phyloP scores from a whole-genome alignment of 108 stramenopile species.

The Fragilaria crotonensis region DNA sequence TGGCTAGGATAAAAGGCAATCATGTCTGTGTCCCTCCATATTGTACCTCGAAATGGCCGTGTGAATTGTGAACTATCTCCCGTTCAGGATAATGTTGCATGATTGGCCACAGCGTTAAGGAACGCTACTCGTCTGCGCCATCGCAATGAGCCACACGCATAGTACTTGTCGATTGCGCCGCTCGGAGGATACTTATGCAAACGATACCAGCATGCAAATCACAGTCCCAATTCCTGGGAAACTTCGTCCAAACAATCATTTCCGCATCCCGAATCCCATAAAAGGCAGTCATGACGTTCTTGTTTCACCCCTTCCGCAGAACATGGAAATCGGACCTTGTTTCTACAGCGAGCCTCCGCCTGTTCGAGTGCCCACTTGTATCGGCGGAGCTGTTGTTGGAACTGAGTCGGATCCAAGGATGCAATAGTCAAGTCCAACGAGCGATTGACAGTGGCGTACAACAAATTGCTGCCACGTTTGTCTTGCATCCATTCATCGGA shows the following conservation, averaged over 20 bases:
- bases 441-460: slow-evolving; percentile 27
- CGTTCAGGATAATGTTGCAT: no score
- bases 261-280: slow-evolving; percentile 5
- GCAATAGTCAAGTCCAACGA: slow-evolving; percentile 40
- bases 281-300: background rate
- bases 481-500: slow-evolving; percentile 8
- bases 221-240: slow-evolving; percentile 22
- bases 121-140: no score
- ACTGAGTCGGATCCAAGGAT: background rate
- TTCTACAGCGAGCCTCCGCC: background rate
- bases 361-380: background rate
- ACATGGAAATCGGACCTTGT: background rate
- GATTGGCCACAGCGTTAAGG: no score
- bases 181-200: no score
- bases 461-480: slow-evolving; percentile 7
- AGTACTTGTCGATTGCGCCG: no score
- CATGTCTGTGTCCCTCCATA: no score
- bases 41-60: no score
- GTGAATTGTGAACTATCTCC: no score
- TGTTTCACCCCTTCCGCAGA: background rate
- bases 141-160: no score
- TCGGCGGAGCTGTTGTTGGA: background rate
- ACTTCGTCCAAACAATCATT: slow-evolving; percentile 14
- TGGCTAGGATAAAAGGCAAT: no score
- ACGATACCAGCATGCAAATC: no score